Base-by-base conservation (phyloP, 768 basidiomycete species). In the Lactifluus volemus region DNA sequence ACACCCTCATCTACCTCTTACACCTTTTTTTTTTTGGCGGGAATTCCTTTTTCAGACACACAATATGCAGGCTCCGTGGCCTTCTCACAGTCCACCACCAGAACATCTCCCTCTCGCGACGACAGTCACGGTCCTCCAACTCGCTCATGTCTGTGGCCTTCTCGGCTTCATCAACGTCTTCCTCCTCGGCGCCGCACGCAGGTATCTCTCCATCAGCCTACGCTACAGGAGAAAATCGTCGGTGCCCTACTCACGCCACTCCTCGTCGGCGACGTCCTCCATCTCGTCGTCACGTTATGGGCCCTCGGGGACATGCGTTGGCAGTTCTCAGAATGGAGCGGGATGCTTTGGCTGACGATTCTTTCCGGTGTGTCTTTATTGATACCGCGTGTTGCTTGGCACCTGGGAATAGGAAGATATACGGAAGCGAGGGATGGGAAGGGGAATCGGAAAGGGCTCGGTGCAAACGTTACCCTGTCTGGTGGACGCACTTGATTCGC, bases 1-100 rank as follows among this genome's bases (percentile, higher is more conserved):
- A 25, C 25, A 25, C 25, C 25, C 25, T 25, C 25, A 2, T 39
- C 15, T 52, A 34, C n/a, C 1, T 32, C 17, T 34, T 9, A 19
- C 4, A n/a, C 34, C 2, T 19, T 19, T 17, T 19, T 34, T 25
- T 25, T 25, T 25, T 25, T 25, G 25, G 25, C 25, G 25, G 34
- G 34, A 11, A 11, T 38, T 12, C 3, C 8, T 15, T 12, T 19
- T 39, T 38, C 68, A 91, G 88, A 80, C 83, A 3, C 84, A 89
- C 65, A 86, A 89, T 68, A 72, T 78, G 49, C 88, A 90, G 72
- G 88, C 88, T 2, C 87, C 88, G 29, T 89, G 88, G 88, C 78
- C 83, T 25, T 52, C 71, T 25, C 72, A 73, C 59, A 73, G 65
- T 45, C 68, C 74, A 6, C 82, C 86, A 39, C 80, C 81, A 15